Evolutionary conservation across 257 asterid genomes (phyloP), one percentile per base, ranked within the genome.

Genomic region (Petrea volubilis): DNA sequence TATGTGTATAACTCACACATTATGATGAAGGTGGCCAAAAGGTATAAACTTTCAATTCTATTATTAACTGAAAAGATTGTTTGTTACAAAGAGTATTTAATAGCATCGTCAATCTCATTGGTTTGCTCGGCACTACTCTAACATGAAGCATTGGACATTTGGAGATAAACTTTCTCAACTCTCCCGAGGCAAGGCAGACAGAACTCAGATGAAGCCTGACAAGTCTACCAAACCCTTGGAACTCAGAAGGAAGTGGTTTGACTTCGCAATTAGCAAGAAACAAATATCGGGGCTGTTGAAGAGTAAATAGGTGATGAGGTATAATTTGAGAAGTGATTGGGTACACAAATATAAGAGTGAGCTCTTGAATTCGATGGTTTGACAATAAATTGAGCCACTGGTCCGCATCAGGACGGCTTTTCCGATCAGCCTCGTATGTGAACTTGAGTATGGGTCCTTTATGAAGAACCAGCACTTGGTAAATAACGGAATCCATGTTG

Each of bases 121-220:
- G n/a, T n/a, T n/a, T n/a, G n/a, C n/a, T n/a, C n/a, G n/a, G n/a
- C n/a, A n/a, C n/a, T n/a, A n/a, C n/a, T n/a, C n/a, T n/a, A n/a
- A n/a, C n/a, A n/a, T n/a, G n/a, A 5, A 56, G 62, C 62, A 56
- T 25, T 56, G 62, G 62, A 25, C 62, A 56, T 12, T 56, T 56
- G 6, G 62, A 56, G 20, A 25, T 56, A 28, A 56, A 56, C 18
- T 18, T 25, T 12, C 10, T 56, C 10, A 56, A 56, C 6, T 56
- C 38, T 27, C 1, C 38, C 12, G 20, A 20, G 12, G 12, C 20
- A 3, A 56, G 2, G n/a, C 11, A 1, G 36, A 56, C 62, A 12
- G 4, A 0, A 0, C 1, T 4, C 12, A 56, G 40, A 28, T 56
- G 2, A 56, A 56, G 62, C 2, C 3, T 25, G 28, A 56, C 20